Base-by-base conservation (phyloP, 2,329 filamentous ascomycete genomes). In the Colletotrichum gloeosporioides region DNA sequence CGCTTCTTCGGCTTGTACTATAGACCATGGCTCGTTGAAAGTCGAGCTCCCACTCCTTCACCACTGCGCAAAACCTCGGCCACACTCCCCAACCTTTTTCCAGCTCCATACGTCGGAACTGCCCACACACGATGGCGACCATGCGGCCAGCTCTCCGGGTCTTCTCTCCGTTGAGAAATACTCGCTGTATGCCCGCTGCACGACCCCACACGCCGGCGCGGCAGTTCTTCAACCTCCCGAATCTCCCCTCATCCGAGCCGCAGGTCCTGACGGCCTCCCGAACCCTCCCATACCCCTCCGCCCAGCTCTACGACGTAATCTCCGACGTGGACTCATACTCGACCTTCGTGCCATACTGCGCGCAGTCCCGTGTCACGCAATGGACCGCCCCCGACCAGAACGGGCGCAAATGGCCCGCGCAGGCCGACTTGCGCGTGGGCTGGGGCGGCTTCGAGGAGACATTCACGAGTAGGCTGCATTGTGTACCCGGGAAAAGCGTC, bases 261-360 rank as follows among this genome's bases (percentile, higher is more conserved):
- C 95, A 96, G 82, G 91, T 88, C 78, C 89, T 99, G 73, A 92
- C 90, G 68, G 96, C 95, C 13, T 89, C 90, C 25, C 94, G 95
- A 77, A 94, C 90, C 6, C 93, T 99, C 16, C 94, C 95, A 16
- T 98, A 98, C 88, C 87, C 93, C 1, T 88, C 92, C 36, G 81
- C 85, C 6, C 88, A 92, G 2, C 92, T 99, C 80, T 99, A 97
- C 91, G 89, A 89, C 79, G 90, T 98, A 71, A 96, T 99, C 84
- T 93, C 96, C 86, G 95, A 98, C 85, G 93, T 99, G 78, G 92
- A 95, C 84, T 92, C 92, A 78, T 99, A 99, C 90, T 88, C 90
- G 49, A 84, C 88, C 79, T 99, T 99, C 89, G 92, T 99, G n/a
- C 97, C 97, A 13, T 98, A 98, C 90, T 98, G 96, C 86, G 90